Percentiles rank a stretch among this genome's conserved stretches.
phyloP scores from a whole-genome alignment of 2,329 filamentous ascomycete genomes.

The Lachnellula hyalina region DNA sequence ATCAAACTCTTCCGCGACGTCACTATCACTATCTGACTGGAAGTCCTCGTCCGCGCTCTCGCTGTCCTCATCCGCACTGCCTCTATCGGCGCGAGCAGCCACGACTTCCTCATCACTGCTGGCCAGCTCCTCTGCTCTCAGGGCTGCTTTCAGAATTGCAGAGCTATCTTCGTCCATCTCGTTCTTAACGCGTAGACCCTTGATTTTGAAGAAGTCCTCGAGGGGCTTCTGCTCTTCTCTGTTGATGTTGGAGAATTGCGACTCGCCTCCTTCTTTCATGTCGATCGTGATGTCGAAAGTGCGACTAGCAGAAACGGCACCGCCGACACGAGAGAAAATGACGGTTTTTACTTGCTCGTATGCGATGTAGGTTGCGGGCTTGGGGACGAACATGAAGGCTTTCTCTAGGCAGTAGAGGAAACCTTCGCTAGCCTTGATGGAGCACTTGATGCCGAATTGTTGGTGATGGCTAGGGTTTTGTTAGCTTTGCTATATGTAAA shows the following conservation, averaged over 20 bases:
- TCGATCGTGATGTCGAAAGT: constrained; percentile 96
- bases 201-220: constrained; percentile 96
- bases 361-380: constrained; percentile 93
- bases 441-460: constrained; percentile 95
- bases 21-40: constrained; percentile 82
- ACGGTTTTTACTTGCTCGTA: constrained; percentile 90
- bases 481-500: constrained; percentile 24
- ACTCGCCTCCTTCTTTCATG: constrained; percentile 81
- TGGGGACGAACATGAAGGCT: constrained; percentile 98
- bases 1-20: constrained; percentile 95
- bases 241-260: constrained; percentile 99
- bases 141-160: constrained; percentile 74
- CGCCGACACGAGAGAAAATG: constrained; percentile 92
- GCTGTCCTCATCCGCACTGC: constrained; percentile 91
- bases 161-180: constrained; percentile 83
- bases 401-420: constrained; percentile 97
- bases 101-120: constrained; percentile 75
- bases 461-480: constrained; percentile 63
- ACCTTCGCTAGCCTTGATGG: constrained; percentile 99
- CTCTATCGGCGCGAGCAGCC: constrained; percentile 66
- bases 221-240: constrained; percentile 93
- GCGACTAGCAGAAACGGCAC: constrained; percentile 85
- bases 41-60: constrained; percentile 97
- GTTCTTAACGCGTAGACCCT: constrained; percentile 94
- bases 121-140: constrained; percentile 72